A percentile compares a stretch with the other conserved stretches of the same genome.
Evolutionary conservation across 2,329 filamentous ascomycete species (phyloP).

Genomic region (Fusarium incarnatum): DNA sequence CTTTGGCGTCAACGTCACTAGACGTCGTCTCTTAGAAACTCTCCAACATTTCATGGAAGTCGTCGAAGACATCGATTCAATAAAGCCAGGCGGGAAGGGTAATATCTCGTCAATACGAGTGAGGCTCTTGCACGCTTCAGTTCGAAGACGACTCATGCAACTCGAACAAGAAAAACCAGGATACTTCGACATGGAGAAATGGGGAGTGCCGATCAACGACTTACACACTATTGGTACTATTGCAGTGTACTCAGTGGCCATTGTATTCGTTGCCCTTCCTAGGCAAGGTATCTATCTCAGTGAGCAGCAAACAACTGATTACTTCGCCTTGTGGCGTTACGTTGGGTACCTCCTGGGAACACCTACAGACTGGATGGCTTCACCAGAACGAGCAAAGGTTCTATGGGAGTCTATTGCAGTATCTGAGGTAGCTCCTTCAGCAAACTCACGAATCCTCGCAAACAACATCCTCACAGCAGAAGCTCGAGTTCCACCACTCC

Average conservation of each 20-base stretch:
- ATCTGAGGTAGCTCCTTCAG: slow-evolving; percentile 74
- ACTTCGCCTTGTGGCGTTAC: slow-evolving; percentile 80
- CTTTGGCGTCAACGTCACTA: slow-evolving; percentile 75
- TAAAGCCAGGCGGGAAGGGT: slow-evolving; percentile 73
- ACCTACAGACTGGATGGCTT: slow-evolving; percentile 70
- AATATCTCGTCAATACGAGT: slow-evolving; percentile 72
- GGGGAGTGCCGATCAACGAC: slow-evolving; percentile 77
- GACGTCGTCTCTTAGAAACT: slow-evolving; percentile 73
- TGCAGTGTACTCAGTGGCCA: slow-evolving; percentile 72
- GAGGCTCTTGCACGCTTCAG: slow-evolving; percentile 72
- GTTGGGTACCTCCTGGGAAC: slow-evolving; percentile 78
- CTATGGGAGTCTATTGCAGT: slow-evolving; percentile 76
- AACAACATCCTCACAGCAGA: slow-evolving; percentile 80
- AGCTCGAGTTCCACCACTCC: slow-evolving; percentile 73
- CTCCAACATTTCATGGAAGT: slow-evolving; percentile 81
- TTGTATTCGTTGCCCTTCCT: slow-evolving; percentile 77
- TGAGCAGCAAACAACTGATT: slow-evolving; percentile 72
- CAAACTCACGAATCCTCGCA: slow-evolving; percentile 72
- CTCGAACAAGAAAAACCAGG: slow-evolving; percentile 64
- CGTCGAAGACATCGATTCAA: slow-evolving; percentile 70
- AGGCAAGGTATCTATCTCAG: slow-evolving; percentile 77
- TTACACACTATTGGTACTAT: slow-evolving; percentile 80
- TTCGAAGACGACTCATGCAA: slow-evolving; percentile 70
- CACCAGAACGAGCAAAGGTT: slow-evolving; percentile 64
- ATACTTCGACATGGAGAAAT: slow-evolving; percentile 69